Conservation (phyloP, 345 rosid genomes). For the Citrus maxima region DNA sequence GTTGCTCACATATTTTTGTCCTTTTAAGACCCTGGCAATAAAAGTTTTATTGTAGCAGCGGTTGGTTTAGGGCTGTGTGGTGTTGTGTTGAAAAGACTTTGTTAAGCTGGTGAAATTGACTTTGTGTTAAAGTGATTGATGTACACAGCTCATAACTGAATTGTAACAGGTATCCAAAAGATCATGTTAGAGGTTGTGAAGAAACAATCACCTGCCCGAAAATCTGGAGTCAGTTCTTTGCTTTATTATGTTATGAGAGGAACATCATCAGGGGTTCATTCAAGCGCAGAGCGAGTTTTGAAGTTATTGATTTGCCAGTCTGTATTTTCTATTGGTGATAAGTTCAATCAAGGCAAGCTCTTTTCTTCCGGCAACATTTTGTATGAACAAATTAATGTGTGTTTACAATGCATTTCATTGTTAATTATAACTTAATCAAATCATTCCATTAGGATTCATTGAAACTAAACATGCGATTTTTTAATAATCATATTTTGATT, state of each 20-base stretch:
- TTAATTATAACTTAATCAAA: not conserved
- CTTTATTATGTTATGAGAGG: constrained; percentile 70
- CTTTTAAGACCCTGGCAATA: not conserved
- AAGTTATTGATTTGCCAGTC: constrained; percentile 47
- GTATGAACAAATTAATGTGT: not conserved
- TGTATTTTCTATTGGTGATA: constrained; percentile 47
- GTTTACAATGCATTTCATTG: not conserved
- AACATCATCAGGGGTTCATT: constrained; percentile 55
- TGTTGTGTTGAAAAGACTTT: not conserved
- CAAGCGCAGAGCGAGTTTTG: constrained; percentile 57
- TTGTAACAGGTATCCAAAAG: constrained; percentile 54
- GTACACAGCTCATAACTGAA: constrained; percentile 8
- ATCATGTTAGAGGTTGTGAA: constrained; percentile 64
- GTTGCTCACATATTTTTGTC: not conserved
- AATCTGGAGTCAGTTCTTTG: constrained; percentile 59
- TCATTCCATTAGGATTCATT: not conserved
- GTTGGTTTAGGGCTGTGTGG: not conserved
- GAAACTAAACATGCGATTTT: not conserved
- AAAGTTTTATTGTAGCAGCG: not conserved
- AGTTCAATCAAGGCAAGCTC: constrained; percentile 54
- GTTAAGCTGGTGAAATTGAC: not conserved
- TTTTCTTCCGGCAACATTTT: constrained; percentile 6
- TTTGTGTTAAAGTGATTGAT: constrained; percentile 1
- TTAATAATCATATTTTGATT: not conserved
- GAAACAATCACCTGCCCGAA: constrained; percentile 40